Evolutionary conservation across 2,329 filamentous ascomycete genomes (phyloP).

Genomic region (Xenoacremonium recifei): DNA sequence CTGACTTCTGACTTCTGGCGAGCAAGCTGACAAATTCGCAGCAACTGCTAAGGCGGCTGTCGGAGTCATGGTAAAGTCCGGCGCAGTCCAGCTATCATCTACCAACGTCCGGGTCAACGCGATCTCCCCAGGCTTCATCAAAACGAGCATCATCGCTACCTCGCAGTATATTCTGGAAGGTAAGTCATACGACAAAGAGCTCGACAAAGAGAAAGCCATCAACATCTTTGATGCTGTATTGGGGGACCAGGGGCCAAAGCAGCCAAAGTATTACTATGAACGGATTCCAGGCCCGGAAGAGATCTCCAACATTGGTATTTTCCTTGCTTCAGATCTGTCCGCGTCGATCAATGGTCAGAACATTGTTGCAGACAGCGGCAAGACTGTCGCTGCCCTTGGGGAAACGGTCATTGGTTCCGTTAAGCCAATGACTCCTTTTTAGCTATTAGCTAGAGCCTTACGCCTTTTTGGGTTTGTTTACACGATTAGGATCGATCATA

Average conservation of each 20-base stretch:
- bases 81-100: neutral
- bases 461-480: too few relatives aligned
- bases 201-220: neutral
- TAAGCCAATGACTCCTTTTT: too few relatives aligned
- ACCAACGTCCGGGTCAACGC: neutral
- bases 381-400: conserved; percentile 7
- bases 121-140: neutral
- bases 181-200: neutral
- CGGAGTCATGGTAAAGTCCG: neutral
- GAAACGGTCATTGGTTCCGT: conserved; percentile 6
- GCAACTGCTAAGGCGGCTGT: neutral
- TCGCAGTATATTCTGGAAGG: neutral
- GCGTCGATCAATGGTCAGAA: conserved; percentile 14
- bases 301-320: conserved; percentile 15
- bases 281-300: conserved; percentile 12
- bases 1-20: neutral
- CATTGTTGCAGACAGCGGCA: conserved; percentile 18
- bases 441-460: too few relatives aligned
- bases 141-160: neutral
- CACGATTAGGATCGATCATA: too few relatives aligned
- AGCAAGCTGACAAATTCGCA: neutral
- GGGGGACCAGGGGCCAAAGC: neutral
- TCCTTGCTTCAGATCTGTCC: conserved; percentile 12
- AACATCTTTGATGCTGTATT: neutral
- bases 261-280: conserved; percentile 11